Conservation (phyloP, 306 rosid species). For the Casuarina cunninghamiana region DNA sequence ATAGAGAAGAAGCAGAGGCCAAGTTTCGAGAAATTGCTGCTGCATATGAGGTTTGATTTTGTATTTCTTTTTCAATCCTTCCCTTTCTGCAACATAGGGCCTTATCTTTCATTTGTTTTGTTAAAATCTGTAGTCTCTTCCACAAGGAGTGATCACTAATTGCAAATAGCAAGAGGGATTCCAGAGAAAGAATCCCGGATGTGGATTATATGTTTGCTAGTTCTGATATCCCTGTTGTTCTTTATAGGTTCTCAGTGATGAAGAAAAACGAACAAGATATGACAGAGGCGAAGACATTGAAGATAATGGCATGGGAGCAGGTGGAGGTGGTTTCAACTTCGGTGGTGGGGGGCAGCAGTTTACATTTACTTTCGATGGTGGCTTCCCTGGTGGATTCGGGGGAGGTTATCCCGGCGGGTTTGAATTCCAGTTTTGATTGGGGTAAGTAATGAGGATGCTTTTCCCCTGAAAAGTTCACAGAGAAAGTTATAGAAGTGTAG, state of each 20-base stretch:
- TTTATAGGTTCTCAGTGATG: constrained; percentile 81
- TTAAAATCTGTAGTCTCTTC: not conserved
- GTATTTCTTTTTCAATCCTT: constrained; percentile 4
- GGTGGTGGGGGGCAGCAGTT: constrained; percentile 83
- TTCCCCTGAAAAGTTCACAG: constrained; percentile 2
- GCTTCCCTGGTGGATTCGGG: constrained; percentile 58
- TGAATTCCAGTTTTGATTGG: constrained; percentile 70
- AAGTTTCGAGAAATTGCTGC: constrained; percentile 92
- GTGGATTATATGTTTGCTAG: constrained; percentile 11
- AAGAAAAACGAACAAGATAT: constrained; percentile 84
- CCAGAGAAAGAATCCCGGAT: not conserved
- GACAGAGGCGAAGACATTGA: constrained; percentile 98
- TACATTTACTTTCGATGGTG: constrained; percentile 68
- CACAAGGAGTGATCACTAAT: not conserved
- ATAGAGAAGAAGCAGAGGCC: constrained; percentile 92
- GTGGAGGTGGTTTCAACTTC: constrained; percentile 74
- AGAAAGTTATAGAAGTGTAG: constrained; percentile 2
- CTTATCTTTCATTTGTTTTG: not conserved
- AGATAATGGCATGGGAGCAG: constrained; percentile 60
- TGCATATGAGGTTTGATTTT: constrained; percentile 77
- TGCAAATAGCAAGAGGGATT: not conserved
- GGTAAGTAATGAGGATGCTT: constrained; percentile 5
- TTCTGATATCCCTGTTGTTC: constrained; percentile 22
- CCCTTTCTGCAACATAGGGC: not conserved
- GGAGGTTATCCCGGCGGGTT: constrained; percentile 67